phyloP scores from a whole-genome alignment of 352 stramenopile genomes.

The Phytophthora pisi region DNA sequence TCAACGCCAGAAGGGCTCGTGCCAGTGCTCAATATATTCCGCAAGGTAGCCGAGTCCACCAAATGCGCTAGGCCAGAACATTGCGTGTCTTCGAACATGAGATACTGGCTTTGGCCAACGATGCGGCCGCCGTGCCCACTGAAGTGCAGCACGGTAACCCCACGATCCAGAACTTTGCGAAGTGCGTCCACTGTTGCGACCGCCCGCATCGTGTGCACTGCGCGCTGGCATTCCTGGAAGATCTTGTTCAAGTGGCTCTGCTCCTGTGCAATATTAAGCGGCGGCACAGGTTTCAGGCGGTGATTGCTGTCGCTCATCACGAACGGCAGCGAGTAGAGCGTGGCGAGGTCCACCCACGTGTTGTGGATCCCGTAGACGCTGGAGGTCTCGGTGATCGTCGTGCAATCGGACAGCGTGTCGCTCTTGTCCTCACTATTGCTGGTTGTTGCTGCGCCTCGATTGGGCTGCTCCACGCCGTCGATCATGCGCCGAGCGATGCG shows the following conservation, averaged over 20 bases:
- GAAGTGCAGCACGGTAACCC: conserved; percentile 80
- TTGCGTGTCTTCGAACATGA: conserved; percentile 84
- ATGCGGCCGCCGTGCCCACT: conserved; percentile 76
- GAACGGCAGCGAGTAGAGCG: conserved; percentile 79
- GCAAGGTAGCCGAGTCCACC: conserved; percentile 65
- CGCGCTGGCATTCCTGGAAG: conserved; percentile 74
- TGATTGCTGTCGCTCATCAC: conserved; percentile 49
- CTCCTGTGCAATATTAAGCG: conserved; percentile 73
- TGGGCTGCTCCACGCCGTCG: conserved; percentile 33
- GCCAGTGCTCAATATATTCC: conserved; percentile 56
- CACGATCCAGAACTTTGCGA: conserved; percentile 77
- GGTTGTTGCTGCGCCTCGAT: conserved; percentile 12
- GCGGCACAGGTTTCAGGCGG: conserved; percentile 64
- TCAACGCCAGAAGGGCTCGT: conserved; percentile 18
- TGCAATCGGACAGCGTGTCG: conserved; percentile 79
- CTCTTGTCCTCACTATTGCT: conserved; percentile 67
- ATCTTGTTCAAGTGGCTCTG: conserved; percentile 75
- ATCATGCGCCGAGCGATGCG: conserved; percentile 65
- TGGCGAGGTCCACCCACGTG: conserved; percentile 81
- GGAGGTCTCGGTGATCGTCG: conserved; percentile 68
- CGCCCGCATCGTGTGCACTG: conserved; percentile 76
- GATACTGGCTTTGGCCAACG: conserved; percentile 63
- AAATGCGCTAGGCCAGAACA: conserved; percentile 68
- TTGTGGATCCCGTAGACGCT: conserved; percentile 81
- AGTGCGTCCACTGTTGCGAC: conserved; percentile 77